These are phyloP conservation scores for Canavalia ensiformis DNA, from an alignment of 306 rosid species.

Conservation along the genomic window DNA sequence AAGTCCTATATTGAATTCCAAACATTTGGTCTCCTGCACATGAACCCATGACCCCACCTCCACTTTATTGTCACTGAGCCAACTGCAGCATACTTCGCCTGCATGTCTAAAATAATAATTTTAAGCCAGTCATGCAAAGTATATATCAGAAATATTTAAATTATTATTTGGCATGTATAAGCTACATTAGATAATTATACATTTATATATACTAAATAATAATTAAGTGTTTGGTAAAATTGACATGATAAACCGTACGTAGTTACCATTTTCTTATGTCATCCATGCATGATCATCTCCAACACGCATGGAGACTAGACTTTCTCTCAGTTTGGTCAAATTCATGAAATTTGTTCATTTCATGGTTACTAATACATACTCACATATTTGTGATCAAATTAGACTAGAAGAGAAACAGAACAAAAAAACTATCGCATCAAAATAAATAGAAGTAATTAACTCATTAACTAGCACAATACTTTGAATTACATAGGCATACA, in stretches of 20 bases:
- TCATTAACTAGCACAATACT: not conserved
- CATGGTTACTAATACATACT: not conserved
- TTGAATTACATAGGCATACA: not conserved
- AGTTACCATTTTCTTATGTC: too few species aligned
- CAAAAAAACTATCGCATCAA: not conserved
- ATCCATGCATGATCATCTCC: too few species aligned
- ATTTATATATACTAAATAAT: too few species aligned
- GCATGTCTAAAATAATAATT: not conserved
- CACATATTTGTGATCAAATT: not conserved
- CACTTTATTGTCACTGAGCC: not conserved
- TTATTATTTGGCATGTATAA: not conserved
- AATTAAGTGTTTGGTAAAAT: too few species aligned
- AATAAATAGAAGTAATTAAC: not conserved
- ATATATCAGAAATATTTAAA: not conserved
- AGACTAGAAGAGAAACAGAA: not conserved
- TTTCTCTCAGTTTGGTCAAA: not conserved
- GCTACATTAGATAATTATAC: too few species aligned
- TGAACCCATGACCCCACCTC: conserved; percentile 10
- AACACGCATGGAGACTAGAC: not conserved
- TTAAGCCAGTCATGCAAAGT: too few species aligned
- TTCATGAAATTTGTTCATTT: not conserved
- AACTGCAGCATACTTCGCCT: not conserved
- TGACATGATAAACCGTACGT: too few species aligned
- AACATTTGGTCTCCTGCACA: not conserved
- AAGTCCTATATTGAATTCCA: not conserved